Conservation (phyloP, 306 rosid species). For the Trifolium fragiferum region DNA sequence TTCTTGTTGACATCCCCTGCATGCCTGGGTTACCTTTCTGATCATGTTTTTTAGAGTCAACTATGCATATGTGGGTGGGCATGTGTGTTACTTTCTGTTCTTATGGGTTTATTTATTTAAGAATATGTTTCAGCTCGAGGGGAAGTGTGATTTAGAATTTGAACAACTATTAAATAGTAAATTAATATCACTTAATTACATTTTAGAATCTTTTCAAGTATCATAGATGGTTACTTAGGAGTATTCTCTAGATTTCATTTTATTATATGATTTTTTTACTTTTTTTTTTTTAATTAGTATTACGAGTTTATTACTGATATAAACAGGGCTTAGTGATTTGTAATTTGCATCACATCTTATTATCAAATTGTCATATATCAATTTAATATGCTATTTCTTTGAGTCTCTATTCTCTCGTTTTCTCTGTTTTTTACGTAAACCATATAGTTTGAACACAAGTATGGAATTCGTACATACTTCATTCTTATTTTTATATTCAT, state of each 20-base stretch:
- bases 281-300: not conserved
- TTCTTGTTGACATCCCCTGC: not conserved
- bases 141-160: not conserved
- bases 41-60: conserved; percentile 1
- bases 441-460: not conserved
- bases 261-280: not conserved
- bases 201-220: not conserved
- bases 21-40: not conserved
- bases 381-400: not conserved
- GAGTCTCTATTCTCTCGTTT: not conserved
- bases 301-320: not conserved
- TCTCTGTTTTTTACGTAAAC: not conserved
- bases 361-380: not conserved
- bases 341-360: not conserved
- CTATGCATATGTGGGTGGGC: not conserved
- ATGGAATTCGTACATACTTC: conserved; percentile 2
- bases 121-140: not conserved
- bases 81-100: not conserved
- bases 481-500: not conserved
- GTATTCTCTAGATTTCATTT: conserved; percentile 7
- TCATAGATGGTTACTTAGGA: not conserved
- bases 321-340: not conserved
- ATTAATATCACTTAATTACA: not conserved
- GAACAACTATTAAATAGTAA: not conserved
- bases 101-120: not conserved